Percentiles rank a stretch among this genome's conserved stretches.
Conservation (phyloP, 169 alveolate genomes). For the Blepharisma undulans region DNA sequence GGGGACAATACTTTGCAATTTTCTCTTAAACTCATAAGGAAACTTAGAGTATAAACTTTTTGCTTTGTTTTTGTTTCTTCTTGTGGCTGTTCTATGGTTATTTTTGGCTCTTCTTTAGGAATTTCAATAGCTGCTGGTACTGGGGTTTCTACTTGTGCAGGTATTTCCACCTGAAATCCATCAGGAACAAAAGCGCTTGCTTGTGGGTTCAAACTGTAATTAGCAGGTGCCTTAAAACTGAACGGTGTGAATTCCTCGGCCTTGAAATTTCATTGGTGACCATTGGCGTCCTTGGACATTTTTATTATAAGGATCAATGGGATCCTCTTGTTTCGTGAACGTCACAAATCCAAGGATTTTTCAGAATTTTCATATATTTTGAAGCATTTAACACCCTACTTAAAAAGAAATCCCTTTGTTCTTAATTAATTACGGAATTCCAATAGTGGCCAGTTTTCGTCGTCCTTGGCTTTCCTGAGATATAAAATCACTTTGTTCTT, state of each 20-base stretch:
- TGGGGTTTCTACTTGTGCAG: neutral
- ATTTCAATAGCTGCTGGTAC: neutral
- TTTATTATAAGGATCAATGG: neutral
- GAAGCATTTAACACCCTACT: neutral
- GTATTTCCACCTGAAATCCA: neutral
- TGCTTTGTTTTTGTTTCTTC: neutral
- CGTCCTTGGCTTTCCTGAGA: neutral
- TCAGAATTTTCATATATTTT: neutral
- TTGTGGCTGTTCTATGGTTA: neutral
- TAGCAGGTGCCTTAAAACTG: neutral
- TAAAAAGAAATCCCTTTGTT: neutral
- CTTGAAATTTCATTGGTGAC: neutral
- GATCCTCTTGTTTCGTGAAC: neutral
- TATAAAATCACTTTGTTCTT: neutral
- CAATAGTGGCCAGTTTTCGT: neutral
- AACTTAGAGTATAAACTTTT: neutral
- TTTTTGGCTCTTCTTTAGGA: neutral
- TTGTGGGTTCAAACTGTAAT: neutral
- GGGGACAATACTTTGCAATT: neutral
- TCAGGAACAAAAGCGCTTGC: neutral
- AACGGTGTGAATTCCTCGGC: neutral
- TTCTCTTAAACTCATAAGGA: neutral
- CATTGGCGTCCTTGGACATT: neutral
- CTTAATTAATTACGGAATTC: neutral
- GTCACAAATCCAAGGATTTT: neutral